Evolutionary conservation across 176 grass and related monocot species (phyloP), one percentile per base, ranked within the genome.

Genomic region (Ananas comosus): DNA sequence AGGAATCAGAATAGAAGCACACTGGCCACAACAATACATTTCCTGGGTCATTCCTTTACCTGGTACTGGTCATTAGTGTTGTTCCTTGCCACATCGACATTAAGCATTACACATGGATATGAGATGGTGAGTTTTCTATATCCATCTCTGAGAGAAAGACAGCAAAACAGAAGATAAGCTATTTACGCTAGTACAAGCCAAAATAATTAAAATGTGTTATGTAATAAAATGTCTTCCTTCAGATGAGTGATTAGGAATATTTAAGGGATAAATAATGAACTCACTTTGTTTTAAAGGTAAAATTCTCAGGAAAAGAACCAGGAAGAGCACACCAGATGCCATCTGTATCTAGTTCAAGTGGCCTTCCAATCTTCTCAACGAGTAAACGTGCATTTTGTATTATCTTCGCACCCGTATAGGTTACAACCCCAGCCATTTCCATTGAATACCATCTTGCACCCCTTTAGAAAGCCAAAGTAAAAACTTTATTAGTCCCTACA

Each of bases 341-440:
- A 77, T 97, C 93, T 77, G 93, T 97, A 69, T 97, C 93, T 10
- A 97, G 79, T 83, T 97, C 93, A 65, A 92, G 84, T 69, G 93
- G 93, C 78, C 86, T 86, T 68, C 93, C 93, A 76, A 96, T 96
- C 79, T 96, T 92, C 66, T 96, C 93, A 52, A 96, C 84, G 80
- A 96, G 88, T 61, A 96, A 53, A 48, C 92, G 85, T 33, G 92
- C 88, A 82, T 96, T 91, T 81, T 96, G 92, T 53, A 96, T 96
- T 59, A 96, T 96, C 70, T 96, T 96, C 1, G 92, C 92, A 73
- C 92, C 92, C 80, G 92, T 96, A 80, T 96, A 96, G 63, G 92
- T 96, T 14, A 96, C 92, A 77, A 96, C 92, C 75, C 92, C 92
- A 80, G 92, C 92, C 93, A 96, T 96, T 92, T 96, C 93, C 93